A percentile compares a stretch with the other conserved stretches of the same genome.
Conservation (phyloP, 1,284 basidiomycete species). For the Malassezia pachydermatis region DNA sequence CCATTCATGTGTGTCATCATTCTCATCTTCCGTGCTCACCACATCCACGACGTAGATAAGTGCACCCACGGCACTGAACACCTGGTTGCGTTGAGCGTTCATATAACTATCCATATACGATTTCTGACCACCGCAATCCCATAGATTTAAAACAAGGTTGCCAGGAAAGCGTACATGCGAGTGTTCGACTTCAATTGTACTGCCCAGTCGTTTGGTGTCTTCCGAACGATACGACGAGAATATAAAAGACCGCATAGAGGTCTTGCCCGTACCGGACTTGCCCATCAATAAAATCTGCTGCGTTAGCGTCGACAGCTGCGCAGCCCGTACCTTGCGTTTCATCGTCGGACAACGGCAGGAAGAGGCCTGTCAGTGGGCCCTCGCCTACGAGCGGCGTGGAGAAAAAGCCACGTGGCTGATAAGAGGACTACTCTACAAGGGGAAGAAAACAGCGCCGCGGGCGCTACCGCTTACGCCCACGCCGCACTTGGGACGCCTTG, state of each 20-base stretch:
- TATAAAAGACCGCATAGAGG: slow-evolving; percentile 96
- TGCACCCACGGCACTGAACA: slow-evolving; percentile 89
- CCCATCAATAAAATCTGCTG: slow-evolving; percentile 42
- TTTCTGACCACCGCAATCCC: slow-evolving; percentile 98
- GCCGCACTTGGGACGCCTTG: too few species aligned
- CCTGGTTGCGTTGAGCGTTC: slow-evolving; percentile 73
- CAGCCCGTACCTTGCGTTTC: slow-evolving; percentile 21
- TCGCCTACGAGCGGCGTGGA: too few species aligned
- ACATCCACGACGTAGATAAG: slow-evolving; percentile 98
- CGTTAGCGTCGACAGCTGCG: neutral
- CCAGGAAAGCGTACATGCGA: slow-evolving; percentile 94
- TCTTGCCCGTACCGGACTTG: slow-evolving; percentile 56
- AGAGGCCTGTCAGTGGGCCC: too few species aligned
- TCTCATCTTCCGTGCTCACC: slow-evolving; percentile 36
- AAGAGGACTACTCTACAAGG: too few species aligned
- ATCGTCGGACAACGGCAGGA: too few species aligned
- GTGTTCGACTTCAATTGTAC: slow-evolving; percentile 94
- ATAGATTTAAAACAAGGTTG: slow-evolving; percentile 81
- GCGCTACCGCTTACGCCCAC: neutral
- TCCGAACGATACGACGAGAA: slow-evolving; percentile 93
- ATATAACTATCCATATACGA: slow-evolving; percentile 95
- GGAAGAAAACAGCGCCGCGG: too few species aligned
- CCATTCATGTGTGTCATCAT: slow-evolving; percentile 51
- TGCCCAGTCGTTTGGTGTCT: slow-evolving; percentile 78
- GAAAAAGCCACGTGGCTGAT: too few species aligned